Conservation (phyloP, 768 basidiomycete species). For the Boletus vermiculosoides region DNA sequence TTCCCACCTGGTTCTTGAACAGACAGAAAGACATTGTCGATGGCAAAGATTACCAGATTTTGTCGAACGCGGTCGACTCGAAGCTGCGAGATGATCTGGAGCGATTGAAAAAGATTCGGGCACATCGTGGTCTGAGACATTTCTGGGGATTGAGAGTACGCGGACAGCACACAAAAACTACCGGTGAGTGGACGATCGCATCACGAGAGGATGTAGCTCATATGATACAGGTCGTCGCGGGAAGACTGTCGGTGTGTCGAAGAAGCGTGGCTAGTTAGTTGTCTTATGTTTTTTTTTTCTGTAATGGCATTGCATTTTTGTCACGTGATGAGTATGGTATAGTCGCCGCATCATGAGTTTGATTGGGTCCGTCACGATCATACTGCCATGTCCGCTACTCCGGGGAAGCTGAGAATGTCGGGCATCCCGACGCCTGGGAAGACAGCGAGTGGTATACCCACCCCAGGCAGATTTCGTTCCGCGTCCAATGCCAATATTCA, state of each 20-base stretch:
- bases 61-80: constrained; percentile 96
- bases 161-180: constrained; percentile 99
- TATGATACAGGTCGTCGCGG: constrained; percentile 69
- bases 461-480: constrained; percentile 70
- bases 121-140: constrained; percentile 91
- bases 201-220: neutral
- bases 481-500: constrained; percentile 49
- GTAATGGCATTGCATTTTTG: constrained; percentile 7
- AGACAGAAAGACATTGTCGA: constrained; percentile 98
- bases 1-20: constrained; percentile 99
- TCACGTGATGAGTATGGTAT: constrained; percentile 22
- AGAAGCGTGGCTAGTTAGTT: constrained; percentile 64
- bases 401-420: constrained; percentile 42
- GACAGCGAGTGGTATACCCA: constrained; percentile 53
- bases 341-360: neutral
- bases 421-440: constrained; percentile 50
- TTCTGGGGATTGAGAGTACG: constrained; percentile 94
- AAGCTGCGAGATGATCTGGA: constrained; percentile 98
- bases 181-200: constrained; percentile 52
- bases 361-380: neutral
- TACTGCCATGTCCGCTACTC: constrained; percentile 41
- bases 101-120: constrained; percentile 97
- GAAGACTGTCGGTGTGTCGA: constrained; percentile 95
- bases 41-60: constrained; percentile 93
- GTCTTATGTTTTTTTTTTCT: neutral